Evolutionary conservation across 441 rosid species (phyloP), one percentile per base, ranked within the genome.

Genomic region (Dalechampia spathulata): DNA sequence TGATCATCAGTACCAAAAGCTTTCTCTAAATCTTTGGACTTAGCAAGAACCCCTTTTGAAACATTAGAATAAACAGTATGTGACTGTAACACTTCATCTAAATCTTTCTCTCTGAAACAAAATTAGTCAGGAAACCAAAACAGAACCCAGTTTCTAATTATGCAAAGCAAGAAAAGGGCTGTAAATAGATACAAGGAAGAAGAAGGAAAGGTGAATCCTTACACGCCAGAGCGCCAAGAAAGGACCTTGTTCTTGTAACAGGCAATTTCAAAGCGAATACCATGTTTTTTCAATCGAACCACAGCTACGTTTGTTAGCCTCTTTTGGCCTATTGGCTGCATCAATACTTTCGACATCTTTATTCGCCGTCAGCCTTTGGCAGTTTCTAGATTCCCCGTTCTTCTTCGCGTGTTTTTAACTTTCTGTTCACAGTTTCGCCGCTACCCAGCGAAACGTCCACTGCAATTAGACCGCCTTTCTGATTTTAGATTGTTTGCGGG

Each of bases 191-290:
- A n/a, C n/a, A n/a, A n/a, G n/a, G n/a, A n/a, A n/a, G n/a, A n/a
- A n/a, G n/a, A n/a, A n/a, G n/a, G n/a, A n/a, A n/a, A n/a, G n/a
- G n/a, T n/a, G n/a, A n/a, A n/a, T n/a, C n/a, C 95, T 78, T 72
- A 93, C 99, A 85, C 95, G 72, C 85, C 81, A 20, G 96, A 85
- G 47, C 99, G 99, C 99, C 99, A 93, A 3, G 97, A 93, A 47
- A 93, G 96, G 81, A 93, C 97, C 75, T 93, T 87, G 73, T 93
- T 90, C 82, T 87, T 87, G 84, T 79, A 93, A 71, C 99, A 90
- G 58, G 99, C 97, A 25, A 90, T 90, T 79, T 93, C 99, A 74
- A 90, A 93, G 52, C 99, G 96, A 54, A 76, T 76, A 2, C 99
- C 96, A 49, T 76, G 82, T 68, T 85, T 90, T 63, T 93, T 93